Evolutionary conservation across 208 protist genomes (phyloP).

Genomic region (Angomonas ambiguus): DNA sequence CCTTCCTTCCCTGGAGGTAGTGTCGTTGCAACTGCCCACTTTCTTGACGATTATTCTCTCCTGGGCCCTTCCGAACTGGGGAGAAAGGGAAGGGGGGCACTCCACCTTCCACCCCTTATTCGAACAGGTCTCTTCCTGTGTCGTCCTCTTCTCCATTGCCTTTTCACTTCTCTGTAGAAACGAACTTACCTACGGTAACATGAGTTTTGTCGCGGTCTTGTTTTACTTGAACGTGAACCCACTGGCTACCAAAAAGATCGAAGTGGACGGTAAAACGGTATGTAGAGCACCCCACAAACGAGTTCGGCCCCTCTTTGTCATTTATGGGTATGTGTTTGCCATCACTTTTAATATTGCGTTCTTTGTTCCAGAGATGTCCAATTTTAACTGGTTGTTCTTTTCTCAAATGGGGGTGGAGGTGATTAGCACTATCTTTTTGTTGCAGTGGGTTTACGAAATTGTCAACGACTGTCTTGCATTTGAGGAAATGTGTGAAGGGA

Average conservation of each 20-base stretch:
- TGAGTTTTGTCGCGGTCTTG: slow-evolving; percentile 37
- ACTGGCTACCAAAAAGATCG: background rate
- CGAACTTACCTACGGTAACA: slow-evolving; percentile 48
- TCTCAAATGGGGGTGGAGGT: slow-evolving; percentile 40
- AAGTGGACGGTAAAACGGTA: background rate
- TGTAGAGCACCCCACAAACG: slow-evolving; percentile 22
- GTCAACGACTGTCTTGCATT: slow-evolving; percentile 31
- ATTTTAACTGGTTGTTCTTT: slow-evolving; percentile 83
- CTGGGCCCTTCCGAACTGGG: slow-evolving; percentile 15
- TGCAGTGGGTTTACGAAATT: slow-evolving; percentile 36
- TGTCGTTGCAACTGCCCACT: slow-evolving; percentile 54
- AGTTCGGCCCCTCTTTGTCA: slow-evolving; percentile 43
- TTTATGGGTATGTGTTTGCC: slow-evolving; percentile 36
- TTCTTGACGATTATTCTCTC: slow-evolving; percentile 30
- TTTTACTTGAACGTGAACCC: slow-evolving; percentile 55
- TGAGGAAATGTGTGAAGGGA: slow-evolving; percentile 17
- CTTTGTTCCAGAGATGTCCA: slow-evolving; percentile 60
- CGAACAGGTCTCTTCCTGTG: slow-evolving; percentile 28
- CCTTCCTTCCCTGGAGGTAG: slow-evolving; percentile 36
- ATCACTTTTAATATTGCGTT: slow-evolving; percentile 57
- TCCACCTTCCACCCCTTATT: slow-evolving; percentile 24
- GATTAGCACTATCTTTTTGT: slow-evolving; percentile 32
- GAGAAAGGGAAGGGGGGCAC: background rate
- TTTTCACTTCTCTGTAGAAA: slow-evolving; percentile 38
- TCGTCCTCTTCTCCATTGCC: slow-evolving; percentile 43